phyloP scores from a whole-genome alignment of 1,139 yeast species.

The Suhomyces bokatorum region DNA sequence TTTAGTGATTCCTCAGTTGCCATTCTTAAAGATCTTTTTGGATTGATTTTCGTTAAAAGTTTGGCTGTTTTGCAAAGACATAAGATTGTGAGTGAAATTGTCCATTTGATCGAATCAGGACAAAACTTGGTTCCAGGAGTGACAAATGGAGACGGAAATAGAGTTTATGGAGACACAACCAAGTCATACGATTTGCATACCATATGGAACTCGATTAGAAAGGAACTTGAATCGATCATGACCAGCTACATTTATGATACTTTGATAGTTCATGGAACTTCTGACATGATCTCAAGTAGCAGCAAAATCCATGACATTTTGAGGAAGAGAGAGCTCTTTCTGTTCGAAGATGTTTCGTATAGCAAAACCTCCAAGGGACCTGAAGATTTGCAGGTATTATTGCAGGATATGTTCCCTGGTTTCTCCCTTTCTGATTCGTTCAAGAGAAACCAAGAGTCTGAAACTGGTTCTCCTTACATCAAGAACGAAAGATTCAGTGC shows the following conservation, averaged over 20 bases:
- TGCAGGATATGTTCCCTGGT: constrained; percentile 65
- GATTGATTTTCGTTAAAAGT: constrained; percentile 63
- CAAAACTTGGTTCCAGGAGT: constrained; percentile 8
- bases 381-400: constrained; percentile 44
- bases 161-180: constrained; percentile 7
- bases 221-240: constrained; percentile 59
- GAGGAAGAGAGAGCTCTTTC: constrained; percentile 40
- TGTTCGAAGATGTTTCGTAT: constrained; percentile 48
- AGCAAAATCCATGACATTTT: constrained; percentile 26
- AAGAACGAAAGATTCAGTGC: constrained; percentile 56
- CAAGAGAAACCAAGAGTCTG: constrained; percentile 14
- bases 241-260: constrained; percentile 52
- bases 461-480: constrained; percentile 49
- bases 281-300: constrained; percentile 3
- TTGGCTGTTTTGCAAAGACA: constrained; percentile 71
- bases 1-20: constrained; percentile 53
- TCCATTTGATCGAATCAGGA: constrained; percentile 18
- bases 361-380: constrained; percentile 38
- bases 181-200: constrained; percentile 39
- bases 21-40: constrained; percentile 68
- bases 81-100: constrained; percentile 61
- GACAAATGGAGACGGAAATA: constrained; percentile 7
- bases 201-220: constrained; percentile 60
- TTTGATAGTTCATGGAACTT: background rate
- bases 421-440: constrained; percentile 39